phyloP scores from a whole-genome alignment of 2,329 filamentous ascomycete genomes.

The Ophiostoma pallidulum region DNA sequence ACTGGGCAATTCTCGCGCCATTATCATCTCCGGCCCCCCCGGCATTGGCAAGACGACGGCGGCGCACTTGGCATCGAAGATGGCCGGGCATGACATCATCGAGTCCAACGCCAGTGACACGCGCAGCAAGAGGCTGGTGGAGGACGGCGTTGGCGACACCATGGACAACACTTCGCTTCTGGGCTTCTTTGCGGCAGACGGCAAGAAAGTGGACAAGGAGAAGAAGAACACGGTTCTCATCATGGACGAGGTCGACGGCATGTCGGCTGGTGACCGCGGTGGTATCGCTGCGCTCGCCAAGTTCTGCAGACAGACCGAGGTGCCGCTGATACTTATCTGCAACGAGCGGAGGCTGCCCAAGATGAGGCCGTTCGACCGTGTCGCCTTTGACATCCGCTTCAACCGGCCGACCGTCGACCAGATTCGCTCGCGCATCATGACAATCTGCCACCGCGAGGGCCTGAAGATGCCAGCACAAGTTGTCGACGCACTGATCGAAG shows the following conservation, averaged over 20 bases:
- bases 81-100: constrained; percentile 87
- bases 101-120: constrained; percentile 96
- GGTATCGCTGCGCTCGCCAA: constrained; percentile 91
- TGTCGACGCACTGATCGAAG: constrained; percentile 89
- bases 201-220: constrained; percentile 64
- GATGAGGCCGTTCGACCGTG: constrained; percentile 95
- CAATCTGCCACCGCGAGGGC: constrained; percentile 86
- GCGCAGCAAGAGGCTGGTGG: constrained; percentile 90
- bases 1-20: constrained; percentile 71
- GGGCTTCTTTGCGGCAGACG: constrained; percentile 80
- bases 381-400: constrained; percentile 78
- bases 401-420: constrained; percentile 82
- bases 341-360: constrained; percentile 89
- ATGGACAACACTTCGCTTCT: constrained; percentile 88
- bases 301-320: constrained; percentile 87
- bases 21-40: constrained; percentile 90
- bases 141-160: constrained; percentile 77
- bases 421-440: constrained; percentile 85
- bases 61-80: constrained; percentile 83
- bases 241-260: constrained; percentile 98
- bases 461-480: constrained; percentile 75
- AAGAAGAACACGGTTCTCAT: constrained; percentile 95
- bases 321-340: constrained; percentile 95
- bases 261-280: constrained; percentile 94
- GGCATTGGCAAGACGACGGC: constrained; percentile 97